Evolutionary conservation across 2,329 filamentous ascomycete species (phyloP).

Genomic region (Pestalotiopsis sp.): DNA sequence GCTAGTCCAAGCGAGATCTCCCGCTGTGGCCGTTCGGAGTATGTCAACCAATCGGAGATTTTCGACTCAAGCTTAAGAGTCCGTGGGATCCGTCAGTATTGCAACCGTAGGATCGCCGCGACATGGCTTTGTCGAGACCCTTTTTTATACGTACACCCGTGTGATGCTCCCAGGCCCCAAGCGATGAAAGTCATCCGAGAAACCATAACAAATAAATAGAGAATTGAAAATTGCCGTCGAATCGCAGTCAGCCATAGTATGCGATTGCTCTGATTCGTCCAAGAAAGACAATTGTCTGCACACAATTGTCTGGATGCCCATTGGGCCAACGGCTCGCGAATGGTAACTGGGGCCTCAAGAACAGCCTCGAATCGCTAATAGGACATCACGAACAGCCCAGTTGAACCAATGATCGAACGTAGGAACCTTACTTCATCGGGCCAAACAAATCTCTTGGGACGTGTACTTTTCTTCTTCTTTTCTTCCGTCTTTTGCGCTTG

Average conservation of each 20-base stretch:
- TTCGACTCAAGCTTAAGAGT: conserved; percentile 2
- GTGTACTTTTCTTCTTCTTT: too few relatives aligned
- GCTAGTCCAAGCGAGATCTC: conserved; percentile 4
- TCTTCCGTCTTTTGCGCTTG: too few relatives aligned
- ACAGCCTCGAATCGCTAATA: too few relatives aligned
- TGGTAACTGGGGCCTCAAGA: too few relatives aligned
- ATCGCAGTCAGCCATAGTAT: neutral
- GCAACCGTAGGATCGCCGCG: neutral
- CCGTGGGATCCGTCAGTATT: conserved; percentile 6
- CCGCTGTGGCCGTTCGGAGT: neutral
- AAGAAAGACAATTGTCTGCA: too few relatives aligned
- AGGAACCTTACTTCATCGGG: too few relatives aligned
- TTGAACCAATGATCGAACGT: too few relatives aligned
- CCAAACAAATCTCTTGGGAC: too few relatives aligned
- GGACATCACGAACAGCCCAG: too few relatives aligned
- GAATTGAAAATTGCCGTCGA: neutral
- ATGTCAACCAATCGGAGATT: conserved; percentile 11
- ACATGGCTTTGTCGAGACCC: neutral
- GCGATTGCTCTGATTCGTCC: too few relatives aligned
- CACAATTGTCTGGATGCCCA: too few relatives aligned
- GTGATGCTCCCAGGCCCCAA: neutral
- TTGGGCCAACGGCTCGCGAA: too few relatives aligned
- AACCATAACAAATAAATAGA: neutral
- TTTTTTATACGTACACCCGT: neutral
- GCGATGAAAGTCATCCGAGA: neutral